Evolutionary conservation across 1,139 yeast genomes (phyloP).

Genomic region (Schizosaccharomyces versatilis): DNA sequence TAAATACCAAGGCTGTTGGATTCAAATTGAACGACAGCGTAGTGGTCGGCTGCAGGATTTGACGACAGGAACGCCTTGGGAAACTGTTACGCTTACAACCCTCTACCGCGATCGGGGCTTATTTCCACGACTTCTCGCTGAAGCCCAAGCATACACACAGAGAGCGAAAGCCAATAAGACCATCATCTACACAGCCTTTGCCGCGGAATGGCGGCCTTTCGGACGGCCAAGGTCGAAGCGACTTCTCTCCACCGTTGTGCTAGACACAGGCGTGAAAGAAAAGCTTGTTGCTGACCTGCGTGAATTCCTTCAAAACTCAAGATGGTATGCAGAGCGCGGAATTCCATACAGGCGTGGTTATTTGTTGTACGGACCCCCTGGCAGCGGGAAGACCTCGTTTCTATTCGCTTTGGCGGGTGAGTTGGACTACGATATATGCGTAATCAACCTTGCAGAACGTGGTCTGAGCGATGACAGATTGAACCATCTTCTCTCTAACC

Average conservation of each 20-base stretch:
- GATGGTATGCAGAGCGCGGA: slow-evolving; percentile 89
- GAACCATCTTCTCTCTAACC: slow-evolving; percentile 86
- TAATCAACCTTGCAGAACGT: slow-evolving; percentile 69
- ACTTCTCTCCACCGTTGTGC: slow-evolving; percentile 58
- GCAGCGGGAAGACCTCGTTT: slow-evolving; percentile 86
- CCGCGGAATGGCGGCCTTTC: slow-evolving; percentile 97
- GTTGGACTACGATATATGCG: slow-evolving; percentile 83
- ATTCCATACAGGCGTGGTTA: slow-evolving; percentile 94
- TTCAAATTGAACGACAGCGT: slow-evolving; percentile 73
- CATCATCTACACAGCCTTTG: slow-evolving; percentile 82
- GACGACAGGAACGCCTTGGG: slow-evolving; percentile 85
- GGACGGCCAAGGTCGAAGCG: slow-evolving; percentile 89
- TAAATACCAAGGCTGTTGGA: slow-evolving; percentile 65
- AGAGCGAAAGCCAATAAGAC: slow-evolving; percentile 81
- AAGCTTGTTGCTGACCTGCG: slow-evolving; percentile 44
- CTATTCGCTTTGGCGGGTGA: slow-evolving; percentile 95
- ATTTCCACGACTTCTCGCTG: slow-evolving; percentile 50
- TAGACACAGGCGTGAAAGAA: slow-evolving; percentile 55
- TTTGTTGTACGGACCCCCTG: slow-evolving; percentile 89
- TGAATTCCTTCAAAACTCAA: slow-evolving; percentile 58
- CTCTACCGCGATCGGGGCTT: slow-evolving; percentile 57
- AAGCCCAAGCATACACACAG: slow-evolving; percentile 68
- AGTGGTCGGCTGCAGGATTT: slow-evolving; percentile 74
- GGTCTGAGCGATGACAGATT: slow-evolving; percentile 83
- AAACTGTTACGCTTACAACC: slow-evolving; percentile 80